phyloP scores from a whole-genome alignment of 2,329 filamentous ascomycete species.

The Colletotrichum sp. region DNA sequence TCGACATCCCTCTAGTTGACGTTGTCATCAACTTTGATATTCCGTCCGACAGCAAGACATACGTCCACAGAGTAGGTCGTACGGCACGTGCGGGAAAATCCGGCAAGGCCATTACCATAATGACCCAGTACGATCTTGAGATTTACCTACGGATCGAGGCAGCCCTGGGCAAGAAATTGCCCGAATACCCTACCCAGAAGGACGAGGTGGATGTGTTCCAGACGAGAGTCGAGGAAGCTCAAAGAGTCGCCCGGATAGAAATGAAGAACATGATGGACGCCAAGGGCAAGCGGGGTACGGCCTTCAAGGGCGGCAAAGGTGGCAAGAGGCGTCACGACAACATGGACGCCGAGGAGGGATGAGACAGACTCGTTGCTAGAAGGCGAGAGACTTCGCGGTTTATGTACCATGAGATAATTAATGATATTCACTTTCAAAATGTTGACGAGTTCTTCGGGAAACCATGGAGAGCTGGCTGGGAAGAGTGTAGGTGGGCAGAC shows the following conservation, averaged over 20 bases:
- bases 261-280: slow-evolving; percentile 83
- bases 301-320: slow-evolving; percentile 40
- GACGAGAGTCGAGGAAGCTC: slow-evolving; percentile 80
- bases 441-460: too few relatives aligned
- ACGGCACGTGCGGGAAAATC: slow-evolving; percentile 87
- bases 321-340: slow-evolving; percentile 52
- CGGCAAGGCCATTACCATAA: slow-evolving; percentile 79
- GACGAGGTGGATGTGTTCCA: slow-evolving; percentile 87
- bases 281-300: slow-evolving; percentile 58
- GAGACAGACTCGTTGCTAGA: slow-evolving; percentile 14
- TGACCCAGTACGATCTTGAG: slow-evolving; percentile 88
- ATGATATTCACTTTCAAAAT: background rate
- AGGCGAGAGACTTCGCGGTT: background rate
- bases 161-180: slow-evolving; percentile 78
- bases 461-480: too few relatives aligned
- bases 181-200: slow-evolving; percentile 72
- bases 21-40: slow-evolving; percentile 87
- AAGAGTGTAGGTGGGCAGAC: too few relatives aligned
- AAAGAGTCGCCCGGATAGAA: slow-evolving; percentile 77
- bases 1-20: slow-evolving; percentile 93
- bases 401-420: background rate
- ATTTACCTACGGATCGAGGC: slow-evolving; percentile 82
- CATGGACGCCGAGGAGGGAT: slow-evolving; percentile 81
- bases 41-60: slow-evolving; percentile 85
- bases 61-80: slow-evolving; percentile 87